These are phyloP conservation scores for Gossypium stocksii DNA, from an alignment of 345 rosid species.

Conservation along the genomic window DNA sequence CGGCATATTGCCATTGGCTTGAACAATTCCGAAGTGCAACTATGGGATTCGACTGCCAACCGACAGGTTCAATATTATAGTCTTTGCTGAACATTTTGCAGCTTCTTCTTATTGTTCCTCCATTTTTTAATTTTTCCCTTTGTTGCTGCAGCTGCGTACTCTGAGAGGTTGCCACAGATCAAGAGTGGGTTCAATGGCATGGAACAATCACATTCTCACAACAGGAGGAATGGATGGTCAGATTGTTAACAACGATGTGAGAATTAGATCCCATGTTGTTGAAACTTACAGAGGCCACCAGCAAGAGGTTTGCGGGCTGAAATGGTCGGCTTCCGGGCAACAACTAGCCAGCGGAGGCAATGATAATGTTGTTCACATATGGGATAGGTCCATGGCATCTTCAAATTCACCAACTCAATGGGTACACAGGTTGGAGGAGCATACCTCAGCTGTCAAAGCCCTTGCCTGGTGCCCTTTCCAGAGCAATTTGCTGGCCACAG, in stretches of 20 bases:
- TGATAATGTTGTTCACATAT: constrained; percentile 41
- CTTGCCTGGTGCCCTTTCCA: constrained; percentile 65
- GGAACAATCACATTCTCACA: constrained; percentile 48
- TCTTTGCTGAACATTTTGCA: not conserved
- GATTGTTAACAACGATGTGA: constrained; percentile 46
- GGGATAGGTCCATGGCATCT: constrained; percentile 44
- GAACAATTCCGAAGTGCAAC: constrained; percentile 45
- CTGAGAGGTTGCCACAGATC: constrained; percentile 40
- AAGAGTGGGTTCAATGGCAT: constrained; percentile 42
- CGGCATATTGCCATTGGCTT: constrained; percentile 41
- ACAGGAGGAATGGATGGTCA: constrained; percentile 48
- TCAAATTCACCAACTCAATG: constrained; percentile 40
- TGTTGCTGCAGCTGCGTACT: constrained; percentile 22
- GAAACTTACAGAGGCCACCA: constrained; percentile 43
- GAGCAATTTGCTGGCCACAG: constrained; percentile 44
- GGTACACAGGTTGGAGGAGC: constrained; percentile 51
- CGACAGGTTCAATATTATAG: constrained; percentile 19
- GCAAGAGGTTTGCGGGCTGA: constrained; percentile 50
- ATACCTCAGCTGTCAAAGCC: constrained; percentile 52
- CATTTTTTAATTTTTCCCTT: not conserved
- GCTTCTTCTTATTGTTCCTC: not conserved
- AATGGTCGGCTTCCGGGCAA: constrained; percentile 50
- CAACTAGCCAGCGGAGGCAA: constrained; percentile 56
- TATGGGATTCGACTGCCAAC: constrained; percentile 42
- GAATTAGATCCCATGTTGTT: constrained; percentile 38